Base-by-base conservation (phyloP, 2,329 filamentous ascomycete species). In the Pseudogymnoascus sp. region DNA sequence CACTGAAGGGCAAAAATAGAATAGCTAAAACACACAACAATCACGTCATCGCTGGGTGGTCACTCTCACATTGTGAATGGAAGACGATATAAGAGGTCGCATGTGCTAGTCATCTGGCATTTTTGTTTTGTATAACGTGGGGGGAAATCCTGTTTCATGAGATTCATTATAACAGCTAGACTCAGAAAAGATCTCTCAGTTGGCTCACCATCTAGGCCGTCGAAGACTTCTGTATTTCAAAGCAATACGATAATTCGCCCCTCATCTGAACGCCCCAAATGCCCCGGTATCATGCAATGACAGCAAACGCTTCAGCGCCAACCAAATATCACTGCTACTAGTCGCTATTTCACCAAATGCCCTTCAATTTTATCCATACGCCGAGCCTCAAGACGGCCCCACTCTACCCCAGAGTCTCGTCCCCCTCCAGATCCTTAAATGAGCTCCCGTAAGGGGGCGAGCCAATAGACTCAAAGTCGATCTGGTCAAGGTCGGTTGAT, bases 241-340 rank as follows among this genome's bases (percentile, higher is more conserved):
- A 57, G 26, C 51, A 57, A 57, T 57, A 26, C 26, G 8, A 57
- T 57, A 34, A 57, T 57, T 57, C 29, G 51, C 29, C 26, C 51
- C 26, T n/a, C 51, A 18, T 34, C 51, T 57, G 10, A 57, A 57
- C 51, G 51, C 51, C 51, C 51, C 51, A 57, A 34, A 57, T 57
- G 51, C 51, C 51, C 51, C 51, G 51, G 51, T 34, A 57, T 57
- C 51, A 57, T 57, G 51, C 51, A 57, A 57, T 18, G 51, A 57
- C 51, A 57, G n/a, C 51, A 57, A 57, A 57, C 51, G 51, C 51
- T 57, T 57, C 51, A 57, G 51, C 51, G n/a, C 51, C 51, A 18
- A 57, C 51, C 26, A 57, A 57, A 57, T 57, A 34, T 34, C 51
- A 57, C 51, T 57, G 29, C 51, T 57, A 34, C 26, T 29, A 34